Conservation (phyloP, 2,329 filamentous ascomycete genomes). For the Calcarisporium arbuscula region DNA sequence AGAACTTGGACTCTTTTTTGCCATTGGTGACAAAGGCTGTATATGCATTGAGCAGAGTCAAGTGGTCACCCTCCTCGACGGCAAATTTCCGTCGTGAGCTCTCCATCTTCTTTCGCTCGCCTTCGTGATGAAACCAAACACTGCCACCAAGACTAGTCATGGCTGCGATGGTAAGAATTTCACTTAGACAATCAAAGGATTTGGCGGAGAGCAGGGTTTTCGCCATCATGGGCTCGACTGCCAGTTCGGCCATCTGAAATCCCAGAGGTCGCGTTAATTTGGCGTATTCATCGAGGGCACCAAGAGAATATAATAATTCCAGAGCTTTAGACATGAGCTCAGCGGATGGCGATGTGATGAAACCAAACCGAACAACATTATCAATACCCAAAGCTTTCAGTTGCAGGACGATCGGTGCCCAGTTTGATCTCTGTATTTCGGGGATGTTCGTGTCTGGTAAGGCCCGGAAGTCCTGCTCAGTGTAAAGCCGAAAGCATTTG, state of each 20-base stretch:
- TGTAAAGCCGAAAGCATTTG: conserved; percentile 92
- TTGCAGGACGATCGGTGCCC: conserved; percentile 82
- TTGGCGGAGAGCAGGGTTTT: conserved; percentile 74
- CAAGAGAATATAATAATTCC: conserved; percentile 80
- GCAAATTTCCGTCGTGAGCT: conserved; percentile 74
- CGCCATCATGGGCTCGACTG: conserved; percentile 92
- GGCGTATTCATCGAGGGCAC: conserved; percentile 81
- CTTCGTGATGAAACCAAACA: conserved; percentile 77
- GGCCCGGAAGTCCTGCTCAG: conserved; percentile 60
- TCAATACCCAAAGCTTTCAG: conserved; percentile 93
- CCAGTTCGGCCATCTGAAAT: conserved; percentile 83
- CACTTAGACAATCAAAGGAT: conserved; percentile 70
- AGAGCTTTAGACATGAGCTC: conserved; percentile 80
- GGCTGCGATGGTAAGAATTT: conserved; percentile 85
- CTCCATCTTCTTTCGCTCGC: conserved; percentile 69
- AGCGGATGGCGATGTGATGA: conserved; percentile 77
- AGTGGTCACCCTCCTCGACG: conserved; percentile 86
- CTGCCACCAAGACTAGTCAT: conserved; percentile 85
- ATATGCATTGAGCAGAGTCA: conserved; percentile 91
- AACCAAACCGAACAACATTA: conserved; percentile 87
- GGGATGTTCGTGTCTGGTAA: conserved; percentile 72
- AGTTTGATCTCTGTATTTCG: conserved; percentile 86
- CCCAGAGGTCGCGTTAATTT: conserved; percentile 88
- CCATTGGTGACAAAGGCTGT: conserved; percentile 79
- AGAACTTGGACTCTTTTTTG: conserved; percentile 79